phyloP scores from a whole-genome alignment of 768 basidiomycete genomes.

The Amanita pallidorosea region DNA sequence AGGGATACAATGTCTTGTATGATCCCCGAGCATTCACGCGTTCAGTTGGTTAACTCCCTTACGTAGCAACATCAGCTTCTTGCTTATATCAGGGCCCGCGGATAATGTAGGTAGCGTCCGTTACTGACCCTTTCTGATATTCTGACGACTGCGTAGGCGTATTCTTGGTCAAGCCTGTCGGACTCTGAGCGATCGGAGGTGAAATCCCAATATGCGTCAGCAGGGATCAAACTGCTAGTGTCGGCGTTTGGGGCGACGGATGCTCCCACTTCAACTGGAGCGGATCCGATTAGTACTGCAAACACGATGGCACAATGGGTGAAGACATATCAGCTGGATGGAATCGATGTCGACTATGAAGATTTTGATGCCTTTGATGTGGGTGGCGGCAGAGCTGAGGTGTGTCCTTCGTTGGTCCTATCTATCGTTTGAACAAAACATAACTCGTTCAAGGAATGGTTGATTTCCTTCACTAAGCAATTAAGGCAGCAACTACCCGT shows the following conservation, averaged over 20 bases:
- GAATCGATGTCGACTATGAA: conserved; percentile 71
- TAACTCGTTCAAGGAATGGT: conserved; percentile 25
- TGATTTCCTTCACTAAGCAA: conserved; percentile 42
- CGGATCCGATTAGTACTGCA: conserved; percentile 55
- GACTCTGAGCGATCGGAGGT: not conserved
- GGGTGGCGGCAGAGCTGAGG: conserved; percentile 23
- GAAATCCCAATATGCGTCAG: conserved; percentile 38
- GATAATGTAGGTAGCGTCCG: not conserved
- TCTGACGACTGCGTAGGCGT: not conserved
- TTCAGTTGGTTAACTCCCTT: not conserved
- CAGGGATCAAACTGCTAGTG: conserved; percentile 52
- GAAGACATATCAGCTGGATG: conserved; percentile 48
- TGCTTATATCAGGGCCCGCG: not conserved
- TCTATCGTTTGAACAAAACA: not conserved
- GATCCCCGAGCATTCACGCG: not conserved
- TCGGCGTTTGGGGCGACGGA: conserved; percentile 54
- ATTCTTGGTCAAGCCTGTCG: not conserved
- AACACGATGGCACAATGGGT: conserved; percentile 59
- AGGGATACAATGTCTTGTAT: not conserved
- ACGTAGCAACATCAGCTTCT: not conserved
- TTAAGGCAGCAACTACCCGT: conserved; percentile 36
- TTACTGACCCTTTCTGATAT: not conserved
- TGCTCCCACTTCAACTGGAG: conserved; percentile 37
- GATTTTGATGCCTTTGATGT: conserved; percentile 53
- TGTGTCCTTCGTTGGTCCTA: not conserved